Evolutionary conservation across 805 yeast genomes (phyloP), one percentile per base, ranked within the genome.

Genomic region (Candida morakotiae): DNA sequence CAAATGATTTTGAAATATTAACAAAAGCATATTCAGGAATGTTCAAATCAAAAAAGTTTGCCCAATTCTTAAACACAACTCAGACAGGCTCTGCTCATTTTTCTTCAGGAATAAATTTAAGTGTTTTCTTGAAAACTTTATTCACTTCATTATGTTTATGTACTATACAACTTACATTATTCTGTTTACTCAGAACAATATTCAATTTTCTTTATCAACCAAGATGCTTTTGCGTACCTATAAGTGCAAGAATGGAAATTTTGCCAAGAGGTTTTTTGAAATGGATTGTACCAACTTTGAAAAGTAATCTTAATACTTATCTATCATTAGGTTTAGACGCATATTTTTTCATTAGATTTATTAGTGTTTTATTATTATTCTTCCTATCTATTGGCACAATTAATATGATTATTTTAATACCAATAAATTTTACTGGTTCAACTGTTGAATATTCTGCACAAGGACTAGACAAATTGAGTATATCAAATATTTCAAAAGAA

Each of bases 391-490:
- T 82, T 16, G 80, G 86, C 0, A 35, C 73, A 0, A 41, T 82
- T 9, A 75, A 78, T 38, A 58, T 83, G 19, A 73, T 86, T 0
- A 58, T 83, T 0, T 59, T 87, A 22, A 47, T 84, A 2, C 89
- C 93, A 0, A 62, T 86, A 1, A 87, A 87, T 54, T 54, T 61
- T 33, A 58, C 65, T 1, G 78, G 80, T 1, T 49, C 50, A 28
- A 49, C 48, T 27, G 40, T 33, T 2, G 42, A 48, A 2, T 53
- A 49, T 39, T 40, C 52, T 10, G 70, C 68, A 2, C 30, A 49
- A 0, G 87, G 88, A 0, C 59, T 88, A 33, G 95, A 87, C 48
- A 64, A 60, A 34, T 63, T 86, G 6, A 83, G 94, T 14, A 73
- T 85, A 55, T 77, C 93, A 3, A 83, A 84, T 49, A 71, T 87